phyloP scores from a whole-genome alignment of 2,329 filamentous ascomycete genomes.

The Alternaria sp. region DNA sequence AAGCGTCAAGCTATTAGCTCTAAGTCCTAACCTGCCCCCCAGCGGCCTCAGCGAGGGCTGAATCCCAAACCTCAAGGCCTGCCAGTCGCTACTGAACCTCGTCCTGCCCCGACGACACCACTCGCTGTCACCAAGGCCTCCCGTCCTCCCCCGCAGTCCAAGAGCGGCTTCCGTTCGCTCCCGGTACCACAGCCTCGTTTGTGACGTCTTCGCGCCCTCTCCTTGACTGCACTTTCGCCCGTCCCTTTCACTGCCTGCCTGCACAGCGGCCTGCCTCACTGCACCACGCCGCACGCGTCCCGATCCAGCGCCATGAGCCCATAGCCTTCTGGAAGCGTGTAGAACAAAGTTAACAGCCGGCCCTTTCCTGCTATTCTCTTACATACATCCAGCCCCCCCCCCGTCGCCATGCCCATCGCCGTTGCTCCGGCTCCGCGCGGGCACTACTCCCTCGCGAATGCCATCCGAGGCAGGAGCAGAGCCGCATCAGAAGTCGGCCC shows the following conservation, averaged over 20 bases:
- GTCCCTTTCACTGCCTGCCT: constrained; percentile 21
- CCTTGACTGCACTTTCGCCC: constrained; percentile 2
- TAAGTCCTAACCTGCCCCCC: constrained; percentile 24
- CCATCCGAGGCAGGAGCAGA: constrained; percentile 43
- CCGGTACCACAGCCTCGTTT: constrained; percentile 25
- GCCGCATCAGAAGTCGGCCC: constrained; percentile 46
- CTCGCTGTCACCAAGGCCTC: constrained; percentile 17
- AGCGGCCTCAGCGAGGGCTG: constrained; percentile 22
- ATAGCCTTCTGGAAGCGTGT: constrained; percentile 20
- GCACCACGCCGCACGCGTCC: constrained; percentile 27
- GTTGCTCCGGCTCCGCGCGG: constrained; percentile 42
- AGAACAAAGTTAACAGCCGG: constrained; percentile 4
- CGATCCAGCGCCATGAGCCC: constrained; percentile 31
- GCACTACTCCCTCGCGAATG: constrained; percentile 44
- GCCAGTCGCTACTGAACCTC: constrained; percentile 29
- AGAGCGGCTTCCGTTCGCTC: constrained; percentile 20
- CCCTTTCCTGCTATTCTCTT: constrained; percentile 5
- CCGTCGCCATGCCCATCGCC: constrained; percentile 44
- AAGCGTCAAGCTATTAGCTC: constrained; percentile 28
- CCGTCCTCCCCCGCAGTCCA: constrained; percentile 9
- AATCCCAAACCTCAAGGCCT: constrained; percentile 26
- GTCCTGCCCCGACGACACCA: constrained; percentile 13
- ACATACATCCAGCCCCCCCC: constrained; percentile 9
- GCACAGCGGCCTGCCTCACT: constrained; percentile 30
- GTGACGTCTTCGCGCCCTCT: constrained; percentile 35